Evolutionary conservation across 2,329 filamentous ascomycete species (phyloP).

Genomic region (Arachnomyces sp.): DNA sequence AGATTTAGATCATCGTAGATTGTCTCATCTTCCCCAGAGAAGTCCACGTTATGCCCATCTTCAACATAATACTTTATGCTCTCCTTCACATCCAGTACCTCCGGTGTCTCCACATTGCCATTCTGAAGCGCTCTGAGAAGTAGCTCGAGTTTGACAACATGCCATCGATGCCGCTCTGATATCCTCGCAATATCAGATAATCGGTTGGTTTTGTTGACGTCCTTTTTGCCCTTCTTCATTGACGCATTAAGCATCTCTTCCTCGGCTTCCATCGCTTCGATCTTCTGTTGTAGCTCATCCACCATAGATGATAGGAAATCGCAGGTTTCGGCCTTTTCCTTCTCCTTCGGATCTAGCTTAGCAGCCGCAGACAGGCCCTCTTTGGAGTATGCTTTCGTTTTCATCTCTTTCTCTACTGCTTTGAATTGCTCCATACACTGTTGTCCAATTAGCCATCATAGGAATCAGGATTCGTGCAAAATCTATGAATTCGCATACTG

Average conservation of each 20-base stretch:
- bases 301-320: conserved; percentile 83
- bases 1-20: conserved; percentile 94
- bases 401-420: conserved; percentile 99
- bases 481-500: conserved; percentile 48
- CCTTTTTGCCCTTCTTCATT: conserved; percentile 92
- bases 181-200: conserved; percentile 76
- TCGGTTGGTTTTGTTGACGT: conserved; percentile 73
- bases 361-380: conserved; percentile 86
- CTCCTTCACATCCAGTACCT: conserved; percentile 83
- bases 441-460: conserved; percentile 12
- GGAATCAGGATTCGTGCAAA: conserved; percentile 7
- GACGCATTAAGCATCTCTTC: conserved; percentile 76
- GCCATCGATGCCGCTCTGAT: conserved; percentile 94
- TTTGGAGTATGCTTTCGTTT: conserved; percentile 99
- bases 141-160: conserved; percentile 85
- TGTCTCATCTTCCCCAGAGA: conserved; percentile 77
- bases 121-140: conserved; percentile 87
- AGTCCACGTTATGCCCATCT: conserved; percentile 80
- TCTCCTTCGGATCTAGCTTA: conserved; percentile 94
- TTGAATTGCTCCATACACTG: conserved; percentile 94
- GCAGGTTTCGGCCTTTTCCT: conserved; percentile 81
- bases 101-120: conserved; percentile 76
- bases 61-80: conserved; percentile 92
- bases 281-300: conserved; percentile 86
- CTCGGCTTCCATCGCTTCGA: conserved; percentile 87